Conservation (phyloP, 148 eudicot species). For the Camellia granthamiana region DNA sequence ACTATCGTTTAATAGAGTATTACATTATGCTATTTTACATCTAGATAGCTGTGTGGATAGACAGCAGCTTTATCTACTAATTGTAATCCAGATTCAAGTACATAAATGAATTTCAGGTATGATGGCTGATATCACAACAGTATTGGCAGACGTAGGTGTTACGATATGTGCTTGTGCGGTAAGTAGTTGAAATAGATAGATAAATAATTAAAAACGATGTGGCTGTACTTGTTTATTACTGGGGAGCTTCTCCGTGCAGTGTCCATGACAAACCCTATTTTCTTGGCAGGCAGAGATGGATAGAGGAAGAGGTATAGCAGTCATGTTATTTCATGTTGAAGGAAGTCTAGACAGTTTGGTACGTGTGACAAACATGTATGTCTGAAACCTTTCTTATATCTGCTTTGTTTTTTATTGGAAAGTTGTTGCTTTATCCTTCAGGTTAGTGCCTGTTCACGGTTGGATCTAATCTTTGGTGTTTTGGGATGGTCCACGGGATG, state of each 20-base stretch:
- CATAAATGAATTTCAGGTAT: conserved; percentile 46
- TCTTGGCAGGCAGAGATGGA: conserved; percentile 74
- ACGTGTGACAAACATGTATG: conserved; percentile 11
- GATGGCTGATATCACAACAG: conserved; percentile 71
- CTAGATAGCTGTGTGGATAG: too few species aligned
- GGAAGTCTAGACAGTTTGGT: conserved; percentile 74
- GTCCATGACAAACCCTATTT: not conserved
- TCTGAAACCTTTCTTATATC: not conserved
- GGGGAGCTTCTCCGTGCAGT: not conserved
- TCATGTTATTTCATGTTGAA: conserved; percentile 85
- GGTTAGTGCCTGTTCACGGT: conserved; percentile 70
- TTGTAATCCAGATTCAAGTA: not conserved
- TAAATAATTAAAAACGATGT: not conserved
- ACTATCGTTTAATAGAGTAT: not conserved
- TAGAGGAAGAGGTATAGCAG: conserved; percentile 66
- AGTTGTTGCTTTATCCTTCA: conserved; percentile 16
- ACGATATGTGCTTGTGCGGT: conserved; percentile 89
- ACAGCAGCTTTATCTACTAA: not conserved
- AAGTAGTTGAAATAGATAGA: conserved; percentile 28
- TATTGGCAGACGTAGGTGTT: conserved; percentile 60
- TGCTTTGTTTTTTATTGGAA: not conserved
- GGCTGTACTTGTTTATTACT: not conserved
- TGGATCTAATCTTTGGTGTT: conserved; percentile 72
- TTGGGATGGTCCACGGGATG: conserved; percentile 93
- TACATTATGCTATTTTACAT: not conserved